phyloP scores from a whole-genome alignment of 225 moss, liverwort and hornwort genomes.

The Marchantia paleacea region DNA sequence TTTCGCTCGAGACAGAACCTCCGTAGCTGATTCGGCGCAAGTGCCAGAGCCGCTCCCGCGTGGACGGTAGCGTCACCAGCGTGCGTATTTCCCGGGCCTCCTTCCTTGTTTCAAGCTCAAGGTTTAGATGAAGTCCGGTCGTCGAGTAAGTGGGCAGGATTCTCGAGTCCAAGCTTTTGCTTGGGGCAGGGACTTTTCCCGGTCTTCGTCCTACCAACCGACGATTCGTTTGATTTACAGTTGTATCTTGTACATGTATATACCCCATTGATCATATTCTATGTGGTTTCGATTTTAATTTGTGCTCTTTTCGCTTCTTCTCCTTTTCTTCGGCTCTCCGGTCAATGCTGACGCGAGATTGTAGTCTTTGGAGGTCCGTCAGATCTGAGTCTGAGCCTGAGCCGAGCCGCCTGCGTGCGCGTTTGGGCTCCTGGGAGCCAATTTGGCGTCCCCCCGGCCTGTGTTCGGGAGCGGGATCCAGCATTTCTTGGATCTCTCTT shows the following conservation, averaged over 20 bases:
- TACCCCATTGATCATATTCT: neutral
- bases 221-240: neutral
- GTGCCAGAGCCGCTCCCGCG: neutral
- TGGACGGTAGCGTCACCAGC: neutral
- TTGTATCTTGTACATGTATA: neutral
- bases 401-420: too few relatives aligned
- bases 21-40: neutral
- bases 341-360: too few relatives aligned
- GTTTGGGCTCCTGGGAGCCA: too few relatives aligned
- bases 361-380: too few relatives aligned
- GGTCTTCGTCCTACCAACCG: neutral
- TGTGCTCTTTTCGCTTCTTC: too few relatives aligned
- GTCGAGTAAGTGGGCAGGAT: neutral
- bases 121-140: neutral
- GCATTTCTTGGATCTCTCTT: too few relatives aligned
- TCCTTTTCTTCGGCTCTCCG: too few relatives aligned
- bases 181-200: too few relatives aligned
- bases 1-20: neutral
- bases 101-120: slow-evolving; percentile 6
- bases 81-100: neutral
- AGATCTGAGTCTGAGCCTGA: too few relatives aligned
- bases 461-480: too few relatives aligned
- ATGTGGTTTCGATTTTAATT: neutral
- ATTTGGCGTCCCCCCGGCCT: too few relatives aligned
- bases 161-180: neutral